A percentile compares a stretch with the other conserved stretches of the same genome.
These are phyloP conservation scores for Pleurozium schreberi DNA, from an alignment of 225 moss, liverwort and hornwort species.

Conservation along the genomic window DNA sequence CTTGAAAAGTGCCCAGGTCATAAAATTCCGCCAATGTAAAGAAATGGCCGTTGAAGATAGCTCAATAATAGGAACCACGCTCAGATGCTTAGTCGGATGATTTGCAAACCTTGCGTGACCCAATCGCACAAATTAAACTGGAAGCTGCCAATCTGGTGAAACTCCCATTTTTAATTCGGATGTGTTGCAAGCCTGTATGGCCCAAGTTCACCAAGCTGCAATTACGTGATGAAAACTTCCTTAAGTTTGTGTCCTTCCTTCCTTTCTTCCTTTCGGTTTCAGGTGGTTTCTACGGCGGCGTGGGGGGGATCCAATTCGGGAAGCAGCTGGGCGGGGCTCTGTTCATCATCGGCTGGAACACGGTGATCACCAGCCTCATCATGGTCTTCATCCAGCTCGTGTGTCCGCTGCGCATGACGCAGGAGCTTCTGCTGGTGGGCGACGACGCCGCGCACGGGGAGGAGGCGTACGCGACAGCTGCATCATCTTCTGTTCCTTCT, in stretches of 20 bases:
- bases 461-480: conserved; percentile 37
- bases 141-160: neutral
- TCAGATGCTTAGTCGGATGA: neutral
- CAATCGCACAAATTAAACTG: neutral
- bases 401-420: conserved; percentile 29
- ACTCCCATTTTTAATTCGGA: neutral
- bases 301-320: conserved; percentile 14
- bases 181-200: neutral
- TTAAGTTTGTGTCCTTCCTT: neutral
- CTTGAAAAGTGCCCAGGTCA: neutral
- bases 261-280: neutral
- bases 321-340: conserved; percentile 31
- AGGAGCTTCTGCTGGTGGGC: conserved; percentile 33
- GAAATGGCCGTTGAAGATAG: neutral
- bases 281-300: conserved; percentile 30
- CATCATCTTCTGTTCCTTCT: conserved; percentile 4
- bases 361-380: conserved; percentile 30
- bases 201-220: neutral
- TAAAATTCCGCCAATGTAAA: neutral
- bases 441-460: conserved; percentile 48
- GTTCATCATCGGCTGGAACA: conserved; percentile 44
- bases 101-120: neutral
- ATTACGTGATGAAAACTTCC: neutral
- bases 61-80: neutral
- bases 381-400: conserved; percentile 1